Percentiles rank a stretch among this genome's conserved stretches.
These are phyloP conservation scores for Jacaranda mimosifolia DNA, from an alignment of 257 asterid genomes.

Conservation along the genomic window DNA sequence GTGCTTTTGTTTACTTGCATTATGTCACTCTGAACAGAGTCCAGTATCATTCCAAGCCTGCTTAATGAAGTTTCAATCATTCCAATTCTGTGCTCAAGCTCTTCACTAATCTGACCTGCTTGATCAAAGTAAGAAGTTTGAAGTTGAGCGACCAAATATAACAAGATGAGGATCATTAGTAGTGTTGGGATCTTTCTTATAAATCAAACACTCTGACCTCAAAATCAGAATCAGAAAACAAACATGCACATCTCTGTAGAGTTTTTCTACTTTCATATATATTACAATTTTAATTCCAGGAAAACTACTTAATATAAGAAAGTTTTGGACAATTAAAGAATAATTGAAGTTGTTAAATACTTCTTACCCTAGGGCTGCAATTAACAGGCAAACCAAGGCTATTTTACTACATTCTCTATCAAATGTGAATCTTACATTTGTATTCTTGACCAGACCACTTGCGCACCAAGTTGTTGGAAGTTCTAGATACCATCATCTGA, in stretches of 20 bases:
- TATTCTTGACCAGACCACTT: conserved; percentile 77
- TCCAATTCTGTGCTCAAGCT: conserved; percentile 87
- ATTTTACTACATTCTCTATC: neutral
- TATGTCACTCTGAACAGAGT: conserved; percentile 86
- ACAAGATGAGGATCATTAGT: conserved; percentile 14
- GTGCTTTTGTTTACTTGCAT: conserved; percentile 89
- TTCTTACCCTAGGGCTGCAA: conserved; percentile 27
- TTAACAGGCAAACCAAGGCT: conserved; percentile 26
- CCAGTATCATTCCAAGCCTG: conserved; percentile 83
- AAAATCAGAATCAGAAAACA: conserved; percentile 7
- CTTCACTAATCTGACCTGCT: conserved; percentile 81
- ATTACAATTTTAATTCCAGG: conserved; percentile 27
- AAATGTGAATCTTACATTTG: conserved; percentile 64
- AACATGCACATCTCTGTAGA: neutral
- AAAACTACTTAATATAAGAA: conserved; percentile 24
- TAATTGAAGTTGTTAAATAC: conserved; percentile 3
- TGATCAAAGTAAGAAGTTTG: conserved; percentile 36
- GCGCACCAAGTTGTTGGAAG: conserved; percentile 69
- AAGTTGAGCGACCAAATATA: conserved; percentile 26
- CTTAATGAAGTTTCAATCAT: conserved; percentile 82
- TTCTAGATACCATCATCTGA: conserved; percentile 64
- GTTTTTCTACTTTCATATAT: neutral
- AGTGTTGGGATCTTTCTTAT: neutral
- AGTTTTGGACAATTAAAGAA: conserved; percentile 22
- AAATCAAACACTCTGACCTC: conserved; percentile 16